A percentile compares a stretch with the other conserved stretches of the same genome.
These are phyloP conservation scores for Rhinocladiella mackenziei DNA, from an alignment of 2,329 filamentous ascomycete species.

Conservation along the genomic window DNA sequence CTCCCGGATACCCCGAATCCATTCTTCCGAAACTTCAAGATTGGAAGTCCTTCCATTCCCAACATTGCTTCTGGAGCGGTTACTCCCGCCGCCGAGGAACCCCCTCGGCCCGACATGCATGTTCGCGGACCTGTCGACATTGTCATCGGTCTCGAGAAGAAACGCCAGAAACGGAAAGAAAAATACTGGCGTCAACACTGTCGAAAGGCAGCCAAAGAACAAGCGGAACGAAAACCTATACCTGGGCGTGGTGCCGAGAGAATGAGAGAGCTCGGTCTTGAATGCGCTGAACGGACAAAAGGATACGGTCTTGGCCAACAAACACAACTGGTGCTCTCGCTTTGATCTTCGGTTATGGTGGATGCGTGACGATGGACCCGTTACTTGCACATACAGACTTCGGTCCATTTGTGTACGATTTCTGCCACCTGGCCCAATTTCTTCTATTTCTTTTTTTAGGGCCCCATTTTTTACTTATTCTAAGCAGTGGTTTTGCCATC, in stretches of 20 bases:
- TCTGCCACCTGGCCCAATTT: not conserved
- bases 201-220: slow-evolving; percentile 69
- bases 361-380: slow-evolving; percentile 1
- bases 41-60: slow-evolving; percentile 33
- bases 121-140: slow-evolving; percentile 95
- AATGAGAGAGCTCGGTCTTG: slow-evolving; percentile 86
- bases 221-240: slow-evolving; percentile 63
- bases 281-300: slow-evolving; percentile 78
- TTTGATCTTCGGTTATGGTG: slow-evolving; percentile 41
- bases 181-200: slow-evolving; percentile 89
- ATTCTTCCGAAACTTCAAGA: slow-evolving; percentile 49
- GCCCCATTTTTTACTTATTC: slow-evolving; percentile 12
- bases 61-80: slow-evolving; percentile 26
- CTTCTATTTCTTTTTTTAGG: too few relatives aligned
- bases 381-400: slow-evolving; percentile 13
- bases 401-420: slow-evolving; percentile 17
- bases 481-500: slow-evolving; percentile 4
- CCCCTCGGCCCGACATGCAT: slow-evolving; percentile 53
- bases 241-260: slow-evolving; percentile 86
- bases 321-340: slow-evolving; percentile 66
- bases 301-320: slow-evolving; percentile 55
- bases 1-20: slow-evolving; percentile 73
- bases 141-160: slow-evolving; percentile 91
- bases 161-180: slow-evolving; percentile 86
- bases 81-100: slow-evolving; percentile 21